These are phyloP conservation scores for Diversispora epigaea DNA, from an alignment of 192 early-diverging fungal species.

Conservation along the genomic window DNA sequence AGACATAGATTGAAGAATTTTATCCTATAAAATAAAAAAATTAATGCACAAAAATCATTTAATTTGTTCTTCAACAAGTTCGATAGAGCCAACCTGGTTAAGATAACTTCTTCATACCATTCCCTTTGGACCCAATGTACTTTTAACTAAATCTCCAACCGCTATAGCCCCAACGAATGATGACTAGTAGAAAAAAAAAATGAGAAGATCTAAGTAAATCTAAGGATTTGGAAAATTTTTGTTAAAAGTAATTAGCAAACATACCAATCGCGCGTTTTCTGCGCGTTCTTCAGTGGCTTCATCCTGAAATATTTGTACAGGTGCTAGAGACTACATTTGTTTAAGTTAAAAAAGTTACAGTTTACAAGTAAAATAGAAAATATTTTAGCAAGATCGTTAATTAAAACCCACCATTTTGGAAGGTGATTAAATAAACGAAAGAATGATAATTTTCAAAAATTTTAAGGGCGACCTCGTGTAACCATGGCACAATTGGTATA, in stretches of 20 bases:
- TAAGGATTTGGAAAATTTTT: not conserved
- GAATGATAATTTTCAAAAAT: no score
- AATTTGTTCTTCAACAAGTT: not conserved
- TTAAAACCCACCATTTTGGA: no score
- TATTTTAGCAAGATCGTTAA: no score
- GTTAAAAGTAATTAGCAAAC: not conserved
- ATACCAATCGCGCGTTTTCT: slow-evolving; percentile 96
- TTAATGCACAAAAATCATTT: not conserved
- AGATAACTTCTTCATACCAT: slow-evolving; percentile 65
- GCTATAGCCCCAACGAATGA: slow-evolving; percentile 99
- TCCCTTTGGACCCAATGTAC: slow-evolving; percentile 96
- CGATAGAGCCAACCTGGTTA: not conserved
- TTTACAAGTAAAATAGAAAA: no score
- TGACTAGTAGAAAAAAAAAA: slow-evolving; percentile 52
- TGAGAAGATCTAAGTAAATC: no score
- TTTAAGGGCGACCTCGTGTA: no score
- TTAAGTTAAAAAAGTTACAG: no score
- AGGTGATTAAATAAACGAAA: no score
- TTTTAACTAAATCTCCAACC: slow-evolving; percentile 97
- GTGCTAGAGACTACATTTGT: slow-evolving; percentile 54
- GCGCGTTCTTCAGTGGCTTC: slow-evolving; percentile 94
- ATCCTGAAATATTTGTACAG: slow-evolving; percentile 94
- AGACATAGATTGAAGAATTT: slow-evolving; percentile 93
- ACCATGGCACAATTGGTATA: no score
- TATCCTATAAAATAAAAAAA: slow-evolving; percentile 67